Percentiles rank a stretch among this genome's conserved stretches.
phyloP scores from a whole-genome alignment of 2,329 filamentous ascomycete genomes.

The Colletotrichum sp. region DNA sequence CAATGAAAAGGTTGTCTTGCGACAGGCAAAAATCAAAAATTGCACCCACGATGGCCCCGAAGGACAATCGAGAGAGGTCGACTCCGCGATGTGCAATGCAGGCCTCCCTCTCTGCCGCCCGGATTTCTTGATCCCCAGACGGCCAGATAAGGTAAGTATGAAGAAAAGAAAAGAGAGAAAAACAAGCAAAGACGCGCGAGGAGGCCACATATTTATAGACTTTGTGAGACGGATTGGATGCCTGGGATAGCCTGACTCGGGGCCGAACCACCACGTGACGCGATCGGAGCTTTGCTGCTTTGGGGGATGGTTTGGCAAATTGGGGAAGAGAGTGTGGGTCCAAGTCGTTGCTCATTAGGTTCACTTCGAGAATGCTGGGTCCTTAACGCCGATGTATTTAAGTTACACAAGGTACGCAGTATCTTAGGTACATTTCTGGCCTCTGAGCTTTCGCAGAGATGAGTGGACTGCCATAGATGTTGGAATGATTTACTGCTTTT shows the following conservation, averaged over 20 bases:
- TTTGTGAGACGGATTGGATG: neutral
- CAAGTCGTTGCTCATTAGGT: neutral
- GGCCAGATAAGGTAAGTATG: conserved; percentile 58
- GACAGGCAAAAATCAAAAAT: conserved; percentile 30
- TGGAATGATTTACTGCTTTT: too few relatives aligned
- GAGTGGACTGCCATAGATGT: too few relatives aligned
- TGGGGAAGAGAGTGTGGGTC: neutral
- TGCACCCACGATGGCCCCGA: conserved; percentile 19
- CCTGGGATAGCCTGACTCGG: neutral
- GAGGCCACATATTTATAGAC: neutral
- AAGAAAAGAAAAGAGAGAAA: conserved; percentile 27
- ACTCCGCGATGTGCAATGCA: conserved; percentile 54
- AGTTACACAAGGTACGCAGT: neutral
- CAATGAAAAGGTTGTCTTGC: conserved; percentile 45
- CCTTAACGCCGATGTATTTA: neutral
- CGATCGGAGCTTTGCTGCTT: neutral
- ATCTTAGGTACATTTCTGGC: too few relatives aligned
- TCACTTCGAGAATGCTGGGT: neutral
- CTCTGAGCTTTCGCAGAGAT: too few relatives aligned
- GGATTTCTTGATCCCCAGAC: conserved; percentile 47
- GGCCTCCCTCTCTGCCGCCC: conserved; percentile 46
- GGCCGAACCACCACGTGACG: neutral
- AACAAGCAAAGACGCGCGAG: neutral
- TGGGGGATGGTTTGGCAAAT: neutral
- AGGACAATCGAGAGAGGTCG: conserved; percentile 21